Percentiles rank a stretch among this genome's conserved stretches.
Evolutionary conservation across 768 basidiomycete species (phyloP).

Genomic region (Serendipita sp.): DNA sequence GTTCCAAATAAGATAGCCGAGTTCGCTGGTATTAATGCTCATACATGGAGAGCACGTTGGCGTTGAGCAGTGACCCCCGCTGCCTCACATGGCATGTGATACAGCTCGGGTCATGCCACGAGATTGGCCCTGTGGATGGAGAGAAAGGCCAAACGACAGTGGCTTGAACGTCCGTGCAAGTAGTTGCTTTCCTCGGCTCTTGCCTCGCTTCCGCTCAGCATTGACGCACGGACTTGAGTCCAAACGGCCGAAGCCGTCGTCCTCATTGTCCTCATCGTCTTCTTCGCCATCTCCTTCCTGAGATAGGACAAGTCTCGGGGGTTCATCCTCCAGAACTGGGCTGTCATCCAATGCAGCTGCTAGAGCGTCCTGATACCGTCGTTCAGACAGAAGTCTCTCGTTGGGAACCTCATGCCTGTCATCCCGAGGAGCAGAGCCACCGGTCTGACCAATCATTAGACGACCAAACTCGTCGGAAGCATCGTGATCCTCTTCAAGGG

Average conservation of each 20-base stretch:
- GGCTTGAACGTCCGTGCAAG: slow-evolving; percentile 4
- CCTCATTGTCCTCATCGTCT: not conserved
- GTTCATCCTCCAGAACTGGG: not conserved
- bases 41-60: too few species aligned
- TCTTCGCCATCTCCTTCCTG: not conserved
- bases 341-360: not conserved
- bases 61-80: too few species aligned
- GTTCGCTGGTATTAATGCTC: too few species aligned
- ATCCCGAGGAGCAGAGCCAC: not conserved
- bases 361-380: not conserved
- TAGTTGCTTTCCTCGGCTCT: not conserved
- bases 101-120: not conserved
- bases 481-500: not conserved
- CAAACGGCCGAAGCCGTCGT: not conserved
- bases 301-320: not conserved
- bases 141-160: not conserved
- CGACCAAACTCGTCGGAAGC: not conserved
- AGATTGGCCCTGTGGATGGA: not conserved
- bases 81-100: too few species aligned
- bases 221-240: slow-evolving; percentile 3
- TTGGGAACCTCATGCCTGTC: not conserved
- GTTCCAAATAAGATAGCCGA: too few species aligned
- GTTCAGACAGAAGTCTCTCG: not conserved
- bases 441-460: not conserved
- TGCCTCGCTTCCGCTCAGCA: not conserved